Percentiles rank a stretch among this genome's conserved stretches.
phyloP scores from a whole-genome alignment of 345 rosid species.

The Acer saccharum region DNA sequence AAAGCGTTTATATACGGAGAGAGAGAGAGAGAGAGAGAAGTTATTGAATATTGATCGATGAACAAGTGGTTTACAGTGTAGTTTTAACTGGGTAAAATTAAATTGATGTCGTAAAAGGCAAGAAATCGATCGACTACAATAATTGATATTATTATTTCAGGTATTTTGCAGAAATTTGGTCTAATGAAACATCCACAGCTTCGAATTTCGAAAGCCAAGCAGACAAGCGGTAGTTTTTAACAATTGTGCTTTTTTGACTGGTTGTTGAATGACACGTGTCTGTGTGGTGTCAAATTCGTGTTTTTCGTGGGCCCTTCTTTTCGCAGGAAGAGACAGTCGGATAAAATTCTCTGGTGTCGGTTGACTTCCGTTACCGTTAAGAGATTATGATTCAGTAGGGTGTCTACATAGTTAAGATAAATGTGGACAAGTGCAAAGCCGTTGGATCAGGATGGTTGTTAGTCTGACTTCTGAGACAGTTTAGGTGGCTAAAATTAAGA shows the following conservation, averaged over 20 bases:
- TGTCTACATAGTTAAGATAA: no score
- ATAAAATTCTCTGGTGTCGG: background rate
- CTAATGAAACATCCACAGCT: background rate
- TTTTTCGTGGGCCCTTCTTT: background rate
- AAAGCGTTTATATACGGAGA: no score
- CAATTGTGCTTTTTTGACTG: background rate
- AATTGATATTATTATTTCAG: background rate
- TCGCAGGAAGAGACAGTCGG: background rate
- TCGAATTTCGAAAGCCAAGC: background rate
- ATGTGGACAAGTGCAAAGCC: background rate
- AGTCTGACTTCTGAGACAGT: background rate
- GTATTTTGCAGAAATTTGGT: background rate
- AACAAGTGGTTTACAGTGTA: background rate
- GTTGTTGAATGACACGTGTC: background rate
- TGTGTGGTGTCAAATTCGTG: background rate
- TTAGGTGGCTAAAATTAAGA: no score
- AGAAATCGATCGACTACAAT: background rate
- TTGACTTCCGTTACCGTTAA: no score
- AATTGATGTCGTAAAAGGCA: background rate
- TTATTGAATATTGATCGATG: background rate
- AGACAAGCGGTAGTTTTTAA: background rate
- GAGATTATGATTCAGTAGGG: no score
- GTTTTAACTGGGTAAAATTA: background rate
- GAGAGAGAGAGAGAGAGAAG: no score
- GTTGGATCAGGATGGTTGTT: background rate